Evolutionary conservation across 129 eudicot species (phyloP), one percentile per base, ranked within the genome.

Genomic region (Flaveria ramosissima): DNA sequence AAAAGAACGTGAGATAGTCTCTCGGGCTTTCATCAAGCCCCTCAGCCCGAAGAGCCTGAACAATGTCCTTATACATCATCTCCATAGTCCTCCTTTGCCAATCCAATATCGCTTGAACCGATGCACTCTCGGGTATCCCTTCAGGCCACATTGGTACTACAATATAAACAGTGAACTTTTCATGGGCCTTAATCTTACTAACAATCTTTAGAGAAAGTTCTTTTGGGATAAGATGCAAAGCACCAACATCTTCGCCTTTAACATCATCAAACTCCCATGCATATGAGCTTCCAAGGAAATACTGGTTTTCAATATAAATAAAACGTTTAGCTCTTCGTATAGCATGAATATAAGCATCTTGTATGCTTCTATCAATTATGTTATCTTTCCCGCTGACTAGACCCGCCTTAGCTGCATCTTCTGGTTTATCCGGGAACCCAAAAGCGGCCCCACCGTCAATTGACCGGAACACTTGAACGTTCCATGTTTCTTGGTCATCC

Each of bases 101-200:
- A 50, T 91, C 97, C 55, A 91, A 77, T 76, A 91, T 91, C 19
- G 97, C 97, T 70, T 91, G 97, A 61, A 91, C 97, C 0, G 97
- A 88, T 12, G 84, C 94, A 82, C 94, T 91, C 82, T 88, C 97
- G 0, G 97, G 97, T 13, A 88, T 78, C 60, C 97, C 97, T 74
- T 91, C 97, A 3, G 97, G 97, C 97, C 97, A 91, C 97, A 91
- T 91, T 2, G 97, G 97, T 26, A 91, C 90, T 56, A 91, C 97
- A 57, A 91, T 82, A 61, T 91, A 91, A 42, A 91, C 92, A 2
- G 90, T 85, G 68, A 91, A 91, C 90, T 88, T 88, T 60, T 91
- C 92, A 39, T 89, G 92, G 20, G 94, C 94, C 77, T 91, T 88
- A 20, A 91, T 91, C 83, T 91, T 91, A 47, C 89, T 86, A 15